These are phyloP conservation scores for Paralagenidium karlingii DNA, from an alignment of 352 stramenopile species.

Conservation along the genomic window DNA sequence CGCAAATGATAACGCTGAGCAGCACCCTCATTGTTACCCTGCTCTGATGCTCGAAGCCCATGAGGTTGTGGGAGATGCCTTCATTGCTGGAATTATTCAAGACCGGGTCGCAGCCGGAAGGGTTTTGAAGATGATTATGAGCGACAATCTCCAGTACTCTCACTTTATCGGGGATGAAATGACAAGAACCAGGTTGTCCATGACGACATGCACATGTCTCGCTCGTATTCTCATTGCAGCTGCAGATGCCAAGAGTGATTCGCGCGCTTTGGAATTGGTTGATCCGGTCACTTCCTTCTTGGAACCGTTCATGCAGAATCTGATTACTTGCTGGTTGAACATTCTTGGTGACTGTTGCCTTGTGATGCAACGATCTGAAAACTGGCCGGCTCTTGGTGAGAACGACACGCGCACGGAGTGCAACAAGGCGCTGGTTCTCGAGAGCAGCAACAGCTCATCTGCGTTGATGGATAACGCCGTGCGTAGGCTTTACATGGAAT, in stretches of 20 bases:
- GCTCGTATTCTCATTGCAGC: constrained; percentile 33
- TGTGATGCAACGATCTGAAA: constrained; percentile 38
- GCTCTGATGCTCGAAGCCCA: constrained; percentile 58
- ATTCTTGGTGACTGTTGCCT: constrained; percentile 23
- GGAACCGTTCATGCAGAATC: no score
- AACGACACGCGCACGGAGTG: no score
- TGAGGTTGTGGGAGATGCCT: constrained; percentile 30
- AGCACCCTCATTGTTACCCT: constrained; percentile 33
- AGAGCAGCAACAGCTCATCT: no score
- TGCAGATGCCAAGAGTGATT: constrained; percentile 9
- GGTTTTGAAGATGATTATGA: constrained; percentile 45
- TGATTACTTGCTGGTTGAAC: constrained; percentile 46
- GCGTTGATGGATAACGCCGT: no score
- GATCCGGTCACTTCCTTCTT: constrained; percentile 41
- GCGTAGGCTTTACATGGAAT: no score
- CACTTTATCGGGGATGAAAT: constrained; percentile 52
- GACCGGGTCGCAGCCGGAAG: constrained; percentile 59
- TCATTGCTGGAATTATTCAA: constrained; percentile 41
- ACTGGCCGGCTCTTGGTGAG: no score
- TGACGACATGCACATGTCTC: constrained; percentile 51
- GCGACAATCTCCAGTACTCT: constrained; percentile 40
- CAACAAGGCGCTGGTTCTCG: no score
- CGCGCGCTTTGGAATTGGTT: constrained; percentile 8
- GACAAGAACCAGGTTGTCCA: constrained; percentile 28
- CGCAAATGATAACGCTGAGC: no score